Base-by-base conservation (phyloP, 177 flowering plant species). In the Vitis hybrid region DNA sequence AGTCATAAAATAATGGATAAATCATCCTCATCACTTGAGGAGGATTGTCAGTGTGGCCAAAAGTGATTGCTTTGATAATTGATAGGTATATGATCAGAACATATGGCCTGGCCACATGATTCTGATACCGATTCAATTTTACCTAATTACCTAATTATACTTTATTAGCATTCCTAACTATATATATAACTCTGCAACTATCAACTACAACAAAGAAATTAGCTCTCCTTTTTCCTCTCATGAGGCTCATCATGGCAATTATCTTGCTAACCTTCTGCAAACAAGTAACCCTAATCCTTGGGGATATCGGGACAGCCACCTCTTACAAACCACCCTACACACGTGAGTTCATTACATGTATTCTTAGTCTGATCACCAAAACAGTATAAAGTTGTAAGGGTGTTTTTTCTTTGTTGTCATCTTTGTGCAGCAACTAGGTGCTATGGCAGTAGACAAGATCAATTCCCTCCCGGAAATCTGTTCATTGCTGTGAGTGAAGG, bases 401-500 rank as follows among this genome's bases (percentile, higher is more conserved):
- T 56, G 18, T 23, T 39, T 3, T 50, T n/a, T 2, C 15, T 62
- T n/a, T 2, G 10, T 34, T 67, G 10, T 23, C 23, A 1, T 26
- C 54, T 34, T 2, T 8, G 13, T 66, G 61, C 66, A 81, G 84
- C 82, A 3, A 81, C 82, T 5, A 61, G n/a, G 51, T 81, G 84
- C 34, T 10, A 62, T 4, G 84, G 84, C 0, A 61, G 65, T 15
- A 49, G 57, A 7, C 66, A 54, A 26, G 78, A 67, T 3, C 82
- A 76, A 34, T 81, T 81, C 67, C 84, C 82, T 0, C 56, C 69
- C 1, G 72, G 75, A 0, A 66, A 59, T 9, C 34, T 60, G 9
- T 79, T 79, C 61, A 79, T 55, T 0, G 76, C 80, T 2, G 84
- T 60, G 8, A 71, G 79, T n/a, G 85, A 81, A 10, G 80, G 77